phyloP scores from a whole-genome alignment of 768 basidiomycete species.

The Gymnopilus junonius region DNA sequence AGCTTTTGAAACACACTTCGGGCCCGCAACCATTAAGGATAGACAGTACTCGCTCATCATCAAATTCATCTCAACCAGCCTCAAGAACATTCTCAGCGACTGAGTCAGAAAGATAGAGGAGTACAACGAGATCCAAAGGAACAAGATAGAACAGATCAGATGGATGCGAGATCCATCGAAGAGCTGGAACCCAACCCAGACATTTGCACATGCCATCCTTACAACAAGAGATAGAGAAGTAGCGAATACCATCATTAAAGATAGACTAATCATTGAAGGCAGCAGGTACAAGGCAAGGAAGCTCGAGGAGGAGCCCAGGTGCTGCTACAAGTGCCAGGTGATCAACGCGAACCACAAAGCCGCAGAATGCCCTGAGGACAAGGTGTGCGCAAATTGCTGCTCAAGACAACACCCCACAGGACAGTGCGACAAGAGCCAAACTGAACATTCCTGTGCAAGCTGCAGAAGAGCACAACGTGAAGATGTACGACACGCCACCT shows the following conservation, averaged over 20 bases:
- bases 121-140: neutral
- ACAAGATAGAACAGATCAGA: neutral
- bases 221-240: neutral
- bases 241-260: constrained; percentile 4
- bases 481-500: constrained; percentile 5
- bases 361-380: neutral
- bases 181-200: constrained; percentile 10
- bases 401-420: constrained; percentile 2
- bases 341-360: constrained; percentile 10
- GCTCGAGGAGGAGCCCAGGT: constrained; percentile 11
- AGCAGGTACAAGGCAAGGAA: constrained; percentile 1
- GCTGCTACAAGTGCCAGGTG: constrained; percentile 16
- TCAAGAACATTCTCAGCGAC: neutral
- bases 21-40: no score
- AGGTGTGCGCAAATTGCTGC: constrained; percentile 16
- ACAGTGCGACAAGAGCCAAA: neutral
- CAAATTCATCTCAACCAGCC: neutral
- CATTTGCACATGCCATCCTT: constrained; percentile 3
- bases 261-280: constrained; percentile 11
- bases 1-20: no score
- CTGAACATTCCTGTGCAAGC: no score
- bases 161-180: constrained; percentile 13
- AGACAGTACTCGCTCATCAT: no score
- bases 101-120: neutral
- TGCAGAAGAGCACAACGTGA: no score